Base-by-base conservation (phyloP, 192 early-diverging fungal species). In the Obelidium mucronatum region DNA sequence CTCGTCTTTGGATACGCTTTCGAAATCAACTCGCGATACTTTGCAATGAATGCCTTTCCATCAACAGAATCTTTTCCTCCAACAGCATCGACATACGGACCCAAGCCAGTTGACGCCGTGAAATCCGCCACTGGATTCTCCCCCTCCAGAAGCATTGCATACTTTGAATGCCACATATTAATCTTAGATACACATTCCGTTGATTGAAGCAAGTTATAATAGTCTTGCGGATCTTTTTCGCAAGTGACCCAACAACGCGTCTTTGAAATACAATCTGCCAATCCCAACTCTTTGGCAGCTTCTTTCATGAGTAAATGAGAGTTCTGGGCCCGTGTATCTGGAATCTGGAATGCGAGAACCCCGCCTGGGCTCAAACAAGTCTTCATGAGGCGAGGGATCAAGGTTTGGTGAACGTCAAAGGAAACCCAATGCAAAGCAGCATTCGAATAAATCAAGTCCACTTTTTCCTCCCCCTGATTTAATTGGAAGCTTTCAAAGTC, bases 221-320 rank as follows among this genome's bases (percentile, higher is more conserved):
- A 72, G 22, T 72, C 69, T 5, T n/a, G 15, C 26, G 53, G 3
- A 37, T 72, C 69, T 24, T 35, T 30, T 40, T 72, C 69, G 54
- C 53, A 58, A 11, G 69, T 72, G n/a, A 72, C 69, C 69, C 69
- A 72, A n/a, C n/a, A n/a, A n/a, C 69, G 51, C n/a, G 69, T 72
- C 6, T 48, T 8, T 19, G 22, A n/a, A n/a, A 67, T 67, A 2
- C 66, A n/a, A 4, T 51, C 66, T 48, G 8, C 1, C 1, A 67
- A 51, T 26, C 66, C 66, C 6, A 67, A 44, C 30, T 42, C 24
- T 26, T 52, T 33, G 34, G 69, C 69, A n/a, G 69, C 51, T 55
- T 55, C 36, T 19, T 5, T 19, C 69, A 72, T 72, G 24, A 72
- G 69, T 22, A 72, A 54, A 35, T 72, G 69, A 15, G 53, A 58